Base-by-base conservation (phyloP, 441 rosid genomes). In the Eutrema salsugineum region DNA sequence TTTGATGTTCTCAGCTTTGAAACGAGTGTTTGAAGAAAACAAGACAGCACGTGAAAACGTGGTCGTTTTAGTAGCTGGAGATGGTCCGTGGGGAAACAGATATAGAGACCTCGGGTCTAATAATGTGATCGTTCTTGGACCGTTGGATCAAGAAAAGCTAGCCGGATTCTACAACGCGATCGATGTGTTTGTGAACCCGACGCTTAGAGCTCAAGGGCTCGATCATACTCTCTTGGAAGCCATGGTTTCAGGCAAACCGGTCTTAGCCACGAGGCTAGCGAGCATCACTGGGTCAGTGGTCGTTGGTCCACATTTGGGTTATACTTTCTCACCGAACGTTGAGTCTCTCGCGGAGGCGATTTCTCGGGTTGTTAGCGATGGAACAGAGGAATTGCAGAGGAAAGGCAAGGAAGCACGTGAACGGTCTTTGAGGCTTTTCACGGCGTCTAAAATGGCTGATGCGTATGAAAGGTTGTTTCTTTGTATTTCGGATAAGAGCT, bases 151-250 rank as follows among this genome's bases (percentile, higher is more conserved):
- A 78, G 73, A 84, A 68, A 85, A 77, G 51, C 60, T 94, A 40
- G 89, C 95, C 12, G 85, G 79, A 8, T 94, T 94, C 83, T 94
- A 90, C 61, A 86, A 87, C 61, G 91, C 95, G 3, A 87, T 89
- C 8, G 96, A 94, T 75, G 80, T 90, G 62, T 94, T 94, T 62
- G 84, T 86, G 65, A 91, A 94, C 78, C 93, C 95, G 11, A 94
- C 97, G 2, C 80, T 91, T 35, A 79, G 97, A 63, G 95, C 99
- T 64, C 97, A 90, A 65, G 97, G 97, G 44, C 72, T 94, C 54
- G 96, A 90, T 78, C 97, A 91, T 44, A 94, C 95, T 1, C 79
- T 87, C 62, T 77, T 94, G 66, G 99, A 94, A 80, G 95, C 94
- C 15, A 88, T 88, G 88, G 83, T 87, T 53, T 81, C 90, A 2